phyloP scores from a whole-genome alignment of 2,329 filamentous ascomycete genomes.

The Verticillium longisporum region DNA sequence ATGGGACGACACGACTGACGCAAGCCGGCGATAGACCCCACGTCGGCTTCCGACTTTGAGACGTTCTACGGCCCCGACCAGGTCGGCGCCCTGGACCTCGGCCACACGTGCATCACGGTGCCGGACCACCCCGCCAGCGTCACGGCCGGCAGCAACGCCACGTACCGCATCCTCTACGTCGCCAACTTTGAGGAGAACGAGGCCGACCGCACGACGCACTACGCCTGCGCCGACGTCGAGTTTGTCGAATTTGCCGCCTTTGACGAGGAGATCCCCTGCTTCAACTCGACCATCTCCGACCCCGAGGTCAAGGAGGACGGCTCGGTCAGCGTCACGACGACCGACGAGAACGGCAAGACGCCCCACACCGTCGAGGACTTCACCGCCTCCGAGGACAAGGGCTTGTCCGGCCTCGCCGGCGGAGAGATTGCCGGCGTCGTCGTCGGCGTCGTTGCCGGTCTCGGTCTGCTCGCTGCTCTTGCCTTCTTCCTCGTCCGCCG shows the following conservation, averaged over 20 bases:
- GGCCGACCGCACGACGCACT: slow-evolving; percentile 36
- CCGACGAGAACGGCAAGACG: slow-evolving; percentile 5
- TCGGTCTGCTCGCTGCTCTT: slow-evolving; percentile 52
- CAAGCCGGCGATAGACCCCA: slow-evolving; percentile 23
- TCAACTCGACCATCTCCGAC: slow-evolving; percentile 31
- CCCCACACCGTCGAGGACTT: slow-evolving; percentile 15
- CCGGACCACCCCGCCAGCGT: slow-evolving; percentile 24
- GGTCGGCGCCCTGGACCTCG: slow-evolving; percentile 31
- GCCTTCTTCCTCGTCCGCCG: slow-evolving; percentile 47
- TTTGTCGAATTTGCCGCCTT: slow-evolving; percentile 30
- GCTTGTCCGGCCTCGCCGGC: slow-evolving; percentile 42
- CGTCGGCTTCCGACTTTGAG: slow-evolving; percentile 30
- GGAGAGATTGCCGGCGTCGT: slow-evolving; percentile 72
- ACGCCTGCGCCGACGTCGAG: slow-evolving; percentile 41
- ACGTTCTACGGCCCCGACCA: slow-evolving; percentile 26
- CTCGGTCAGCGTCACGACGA: slow-evolving; percentile 11
- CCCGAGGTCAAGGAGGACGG: slow-evolving; percentile 15
- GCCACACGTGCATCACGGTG: slow-evolving; percentile 37
- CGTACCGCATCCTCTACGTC: slow-evolving; percentile 40
- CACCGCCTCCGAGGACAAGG: slow-evolving; percentile 15
- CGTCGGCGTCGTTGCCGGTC: slow-evolving; percentile 59
- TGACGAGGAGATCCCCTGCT: slow-evolving; percentile 29
- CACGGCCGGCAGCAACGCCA: slow-evolving; percentile 36
- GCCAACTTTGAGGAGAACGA: slow-evolving; percentile 31
- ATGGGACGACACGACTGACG: neutral